Base-by-base conservation (phyloP, 805 yeast genomes). In the Metschnikowia baotianmanensis region DNA sequence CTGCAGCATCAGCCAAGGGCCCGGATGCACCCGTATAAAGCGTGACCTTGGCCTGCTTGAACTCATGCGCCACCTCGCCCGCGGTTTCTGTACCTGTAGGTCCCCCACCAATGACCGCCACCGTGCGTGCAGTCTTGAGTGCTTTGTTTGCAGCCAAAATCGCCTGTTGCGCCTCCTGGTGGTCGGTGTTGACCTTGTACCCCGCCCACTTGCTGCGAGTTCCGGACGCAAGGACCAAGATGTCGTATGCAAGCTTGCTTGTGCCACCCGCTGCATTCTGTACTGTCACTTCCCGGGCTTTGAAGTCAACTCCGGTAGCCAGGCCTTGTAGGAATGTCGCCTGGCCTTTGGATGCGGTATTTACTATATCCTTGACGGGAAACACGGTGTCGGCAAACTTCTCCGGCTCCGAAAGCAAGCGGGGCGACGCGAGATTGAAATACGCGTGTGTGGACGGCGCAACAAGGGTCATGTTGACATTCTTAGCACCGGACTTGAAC, bases 31-130 rank as follows among this genome's bases (percentile, higher is more conserved):
- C 43, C 4, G 66, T 54, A 46, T 54, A 59, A 28, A 65, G 48
- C 12, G 57, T 54, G 16, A 65, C 61, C 8, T 53, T 31, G 21
- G 55, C 50, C 11, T 40, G 32, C 5, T 35, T 36, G 34, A 38
- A 56, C 10, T 29, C 37, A 15, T 19, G 39, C 2, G 60, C 70
- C 21, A 68, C 48, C 38, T 68, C 74, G n/a, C 67, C 70, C 7
- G 69, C 62, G 11, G 53, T 32, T 43, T 69, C 73, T 10, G 66
- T 68, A 4, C 70, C 71, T 11, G 70, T 61, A 16, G 59, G 42
- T n/a, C 70, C 71, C 17, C 64, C 71, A 4, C 71, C 74, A 16
- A 69, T 30, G 5, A 69, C 47, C 1, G 70, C 72, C 17, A 68
- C 58, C 7, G 50, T 37, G 20, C 53, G 47, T 8, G 70, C 61